Evolutionary conservation across 1,284 basidiomycete species (phyloP).

Genomic region (Agaricales sp.): DNA sequence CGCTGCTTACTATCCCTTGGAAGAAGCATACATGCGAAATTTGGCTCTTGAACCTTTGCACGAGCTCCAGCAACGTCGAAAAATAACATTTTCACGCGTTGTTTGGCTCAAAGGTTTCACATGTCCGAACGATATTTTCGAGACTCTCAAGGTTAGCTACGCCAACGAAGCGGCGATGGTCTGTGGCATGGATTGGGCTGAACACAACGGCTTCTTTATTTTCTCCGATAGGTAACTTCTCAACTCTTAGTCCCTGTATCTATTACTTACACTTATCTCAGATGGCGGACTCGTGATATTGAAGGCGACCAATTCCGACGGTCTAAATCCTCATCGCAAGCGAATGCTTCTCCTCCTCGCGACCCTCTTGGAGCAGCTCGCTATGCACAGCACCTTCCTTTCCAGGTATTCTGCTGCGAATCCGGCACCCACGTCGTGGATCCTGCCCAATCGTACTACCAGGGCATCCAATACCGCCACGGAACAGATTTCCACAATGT

Average conservation of each 20-base stretch:
- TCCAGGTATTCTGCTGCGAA: constrained; percentile 96
- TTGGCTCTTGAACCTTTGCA: constrained; percentile 83
- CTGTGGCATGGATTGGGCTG: constrained; percentile 98
- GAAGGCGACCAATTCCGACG: constrained; percentile 94
- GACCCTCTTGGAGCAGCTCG: constrained; percentile 72
- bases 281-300: constrained; percentile 93
- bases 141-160: constrained; percentile 83
- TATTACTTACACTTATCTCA: constrained; percentile 17
- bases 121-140: constrained; percentile 91
- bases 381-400: constrained; percentile 85
- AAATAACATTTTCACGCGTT: constrained; percentile 79
- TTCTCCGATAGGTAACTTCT: constrained; percentile 79
- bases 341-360: constrained; percentile 84
- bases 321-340: constrained; percentile 83
- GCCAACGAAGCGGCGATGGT: constrained; percentile 91
- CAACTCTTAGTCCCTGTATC: neutral
- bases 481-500: constrained; percentile 74
- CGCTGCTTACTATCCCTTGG: constrained; percentile 86
- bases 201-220: constrained; percentile 92
- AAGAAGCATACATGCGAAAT: constrained; percentile 89
- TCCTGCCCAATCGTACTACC: constrained; percentile 88
- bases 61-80: constrained; percentile 67
- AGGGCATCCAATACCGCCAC: constrained; percentile 74
- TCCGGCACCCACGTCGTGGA: constrained; percentile 93
- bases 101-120: constrained; percentile 97